phyloP scores from a whole-genome alignment of 1,139 yeast species.

The Pichia sp. region DNA sequence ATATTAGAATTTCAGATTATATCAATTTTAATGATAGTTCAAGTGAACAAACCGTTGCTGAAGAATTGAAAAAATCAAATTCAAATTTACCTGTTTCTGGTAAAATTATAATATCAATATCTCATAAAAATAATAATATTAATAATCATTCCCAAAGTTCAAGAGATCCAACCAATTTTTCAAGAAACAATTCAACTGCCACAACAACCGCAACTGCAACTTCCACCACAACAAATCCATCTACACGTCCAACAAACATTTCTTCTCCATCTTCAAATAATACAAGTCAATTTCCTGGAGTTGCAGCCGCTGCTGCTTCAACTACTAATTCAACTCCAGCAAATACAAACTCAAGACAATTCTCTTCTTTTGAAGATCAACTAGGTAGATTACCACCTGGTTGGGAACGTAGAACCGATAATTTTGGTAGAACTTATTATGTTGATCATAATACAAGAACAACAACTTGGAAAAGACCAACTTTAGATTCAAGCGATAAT shows the following conservation, averaged over 20 bases:
- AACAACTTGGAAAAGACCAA: conserved; percentile 97
- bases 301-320: conserved; percentile 21
- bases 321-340: conserved; percentile 7
- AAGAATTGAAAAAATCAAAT: conserved; percentile 86
- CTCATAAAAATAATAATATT: conserved; percentile 33
- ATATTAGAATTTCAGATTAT: conserved; percentile 83
- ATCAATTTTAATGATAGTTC: conserved; percentile 56
- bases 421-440: conserved; percentile 93
- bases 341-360: conserved; percentile 44
- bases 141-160: conserved; percentile 22
- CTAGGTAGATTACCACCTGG: conserved; percentile 96
- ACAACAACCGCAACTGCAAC: background rate
- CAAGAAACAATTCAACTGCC: conserved; percentile 3
- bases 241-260: background rate
- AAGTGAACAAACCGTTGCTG: conserved; percentile 79
- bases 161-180: conserved; percentile 26
- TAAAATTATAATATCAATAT: conserved; percentile 71
- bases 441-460: conserved; percentile 97
- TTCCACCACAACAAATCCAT: background rate
- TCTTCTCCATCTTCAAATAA: background rate
- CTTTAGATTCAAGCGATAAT: conserved; percentile 63
- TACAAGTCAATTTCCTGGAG: conserved; percentile 23
- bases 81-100: conserved; percentile 92
- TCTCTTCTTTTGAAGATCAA: conserved; percentile 93
- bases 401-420: conserved; percentile 98